Percentiles rank a stretch among this genome's conserved stretches.
Evolutionary conservation across 2,329 filamentous ascomycete species (phyloP).

Genomic region (Calonectria pseudoturangicola): DNA sequence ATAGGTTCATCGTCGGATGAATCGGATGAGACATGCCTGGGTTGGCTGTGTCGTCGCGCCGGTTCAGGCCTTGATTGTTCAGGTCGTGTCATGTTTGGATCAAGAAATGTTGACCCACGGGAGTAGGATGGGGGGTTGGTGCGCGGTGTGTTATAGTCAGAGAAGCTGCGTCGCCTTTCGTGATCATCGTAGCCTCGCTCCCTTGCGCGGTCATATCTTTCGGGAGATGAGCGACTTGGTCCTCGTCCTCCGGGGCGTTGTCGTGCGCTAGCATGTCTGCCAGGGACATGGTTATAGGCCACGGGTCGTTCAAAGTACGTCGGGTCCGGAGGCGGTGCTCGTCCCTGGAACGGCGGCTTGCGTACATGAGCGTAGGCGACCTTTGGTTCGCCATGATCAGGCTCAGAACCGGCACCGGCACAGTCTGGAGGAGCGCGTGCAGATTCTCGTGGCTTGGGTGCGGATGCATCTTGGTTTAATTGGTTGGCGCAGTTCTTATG

Average conservation of each 20-base stretch:
- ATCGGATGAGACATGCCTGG: conserved; percentile 64
- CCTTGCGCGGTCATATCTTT: conserved; percentile 56
- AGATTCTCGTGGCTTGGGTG: conserved; percentile 62
- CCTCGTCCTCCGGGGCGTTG: conserved; percentile 54
- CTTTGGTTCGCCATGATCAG: conserved; percentile 60
- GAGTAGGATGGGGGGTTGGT: conserved; percentile 54
- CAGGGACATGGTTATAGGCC: conserved; percentile 64
- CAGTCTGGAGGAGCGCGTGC: conserved; percentile 6
- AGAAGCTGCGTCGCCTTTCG: conserved; percentile 70
- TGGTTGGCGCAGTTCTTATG: conserved; percentile 85
- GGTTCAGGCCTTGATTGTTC: conserved; percentile 44
- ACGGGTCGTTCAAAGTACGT: conserved; percentile 60
- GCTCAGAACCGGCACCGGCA: conserved; percentile 53
- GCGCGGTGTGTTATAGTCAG: conserved; percentile 67
- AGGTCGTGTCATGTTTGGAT: conserved; percentile 56
- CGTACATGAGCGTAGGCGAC: conserved; percentile 61
- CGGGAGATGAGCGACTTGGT: conserved; percentile 59
- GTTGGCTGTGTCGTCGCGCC: conserved; percentile 70
- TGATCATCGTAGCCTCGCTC: conserved; percentile 64
- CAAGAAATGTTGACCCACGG: conserved; percentile 58
- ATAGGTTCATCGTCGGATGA: conserved; percentile 65
- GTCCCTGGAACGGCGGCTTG: conserved; percentile 55
- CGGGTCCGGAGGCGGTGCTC: conserved; percentile 56
- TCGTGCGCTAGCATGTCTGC: conserved; percentile 56
- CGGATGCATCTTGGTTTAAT: conserved; percentile 77